These are phyloP conservation scores for Aspergillus bombycis DNA, from an alignment of 2,329 filamentous ascomycete species.

Conservation along the genomic window DNA sequence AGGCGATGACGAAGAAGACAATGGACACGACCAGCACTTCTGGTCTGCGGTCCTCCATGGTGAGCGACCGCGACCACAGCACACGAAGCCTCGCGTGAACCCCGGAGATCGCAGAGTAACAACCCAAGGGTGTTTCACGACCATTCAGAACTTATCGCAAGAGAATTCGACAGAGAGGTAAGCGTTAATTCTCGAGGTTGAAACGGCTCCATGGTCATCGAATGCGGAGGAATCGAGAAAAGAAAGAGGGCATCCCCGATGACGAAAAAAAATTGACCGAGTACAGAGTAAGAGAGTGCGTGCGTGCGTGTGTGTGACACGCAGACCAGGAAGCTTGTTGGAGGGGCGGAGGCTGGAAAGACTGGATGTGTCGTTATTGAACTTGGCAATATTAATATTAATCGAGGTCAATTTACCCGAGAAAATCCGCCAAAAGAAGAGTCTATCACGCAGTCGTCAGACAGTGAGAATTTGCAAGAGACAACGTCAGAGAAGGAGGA, in stretches of 20 bases:
- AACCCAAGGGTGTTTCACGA: neutral
- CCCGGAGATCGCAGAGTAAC: neutral
- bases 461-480: neutral
- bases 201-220: slow-evolving; percentile 11
- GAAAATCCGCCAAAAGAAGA: neutral
- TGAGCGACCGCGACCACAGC: slow-evolving; percentile 16
- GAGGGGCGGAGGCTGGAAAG: neutral
- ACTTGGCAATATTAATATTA: neutral
- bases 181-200: neutral
- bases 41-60: slow-evolving; percentile 40
- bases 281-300: no score
- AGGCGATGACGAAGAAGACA: slow-evolving; percentile 64
- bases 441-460: neutral
- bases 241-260: neutral
- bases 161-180: neutral
- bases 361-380: neutral
- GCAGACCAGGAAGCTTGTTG: neutral
- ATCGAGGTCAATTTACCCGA: neutral
- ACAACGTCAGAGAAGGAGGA: neutral
- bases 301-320: neutral
- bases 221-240: neutral
- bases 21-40: slow-evolving; percentile 48
- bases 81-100: neutral
- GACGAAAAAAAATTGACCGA: neutral
- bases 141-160: neutral